Conservation (phyloP, 805 yeast genomes). For the Lipomyces yamadae region DNA sequence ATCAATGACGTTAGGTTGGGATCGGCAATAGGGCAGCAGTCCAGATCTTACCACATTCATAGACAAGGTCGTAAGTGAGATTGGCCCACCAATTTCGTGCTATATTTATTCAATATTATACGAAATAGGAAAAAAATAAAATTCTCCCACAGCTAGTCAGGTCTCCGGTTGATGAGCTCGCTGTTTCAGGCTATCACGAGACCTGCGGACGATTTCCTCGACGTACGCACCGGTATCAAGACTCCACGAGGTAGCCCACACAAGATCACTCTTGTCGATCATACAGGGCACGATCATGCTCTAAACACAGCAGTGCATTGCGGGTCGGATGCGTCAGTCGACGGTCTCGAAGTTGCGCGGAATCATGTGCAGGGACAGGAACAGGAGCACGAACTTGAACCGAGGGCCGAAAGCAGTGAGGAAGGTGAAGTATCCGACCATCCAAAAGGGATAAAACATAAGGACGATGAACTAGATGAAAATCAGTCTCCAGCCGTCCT, state of each 20-base stretch:
- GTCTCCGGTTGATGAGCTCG: constrained; percentile 20
- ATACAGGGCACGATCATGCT: constrained; percentile 9
- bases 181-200: constrained; percentile 33
- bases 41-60: no score
- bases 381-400: constrained; percentile 13
- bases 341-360: constrained; percentile 3
- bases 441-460: background rate
- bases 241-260: constrained; percentile 12
- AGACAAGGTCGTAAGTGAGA: no score
- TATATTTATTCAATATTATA: background rate
- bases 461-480: background rate
- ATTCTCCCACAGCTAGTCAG: background rate
- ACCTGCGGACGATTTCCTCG: constrained; percentile 35
- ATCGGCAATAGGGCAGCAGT: no score
- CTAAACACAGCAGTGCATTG: constrained; percentile 1
- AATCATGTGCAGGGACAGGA: background rate
- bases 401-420: constrained; percentile 12
- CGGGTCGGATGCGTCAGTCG: constrained; percentile 7
- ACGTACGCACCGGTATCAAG: constrained; percentile 17
- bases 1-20: no score
- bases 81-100: no score
- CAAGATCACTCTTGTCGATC: constrained; percentile 24
- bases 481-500: background rate
- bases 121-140: background rate
- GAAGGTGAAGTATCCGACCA: background rate